These are phyloP conservation scores for Syncephalastrum contaminatum DNA, from an alignment of 371 early-diverging fungal genomes.

Conservation along the genomic window DNA sequence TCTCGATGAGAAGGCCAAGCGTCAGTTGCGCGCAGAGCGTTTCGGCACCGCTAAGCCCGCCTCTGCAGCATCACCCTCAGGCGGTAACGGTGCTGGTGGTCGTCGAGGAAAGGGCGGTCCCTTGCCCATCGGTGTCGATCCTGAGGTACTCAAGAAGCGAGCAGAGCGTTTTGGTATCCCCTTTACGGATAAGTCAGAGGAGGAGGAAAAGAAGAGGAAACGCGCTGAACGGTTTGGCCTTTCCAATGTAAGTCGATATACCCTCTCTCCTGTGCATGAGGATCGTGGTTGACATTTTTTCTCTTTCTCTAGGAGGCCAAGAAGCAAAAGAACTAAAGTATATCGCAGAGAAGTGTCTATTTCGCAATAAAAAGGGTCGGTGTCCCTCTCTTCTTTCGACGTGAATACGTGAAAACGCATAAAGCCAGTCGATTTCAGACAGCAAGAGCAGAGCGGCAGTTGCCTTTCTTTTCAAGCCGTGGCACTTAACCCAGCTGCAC, in stretches of 20 bases:
- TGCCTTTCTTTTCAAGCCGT: too few species aligned
- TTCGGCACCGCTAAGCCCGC: slow-evolving; percentile 24
- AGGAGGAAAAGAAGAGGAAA: slow-evolving; percentile 70
- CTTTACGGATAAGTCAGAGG: slow-evolving; percentile 34
- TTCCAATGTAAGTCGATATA: slow-evolving; percentile 18
- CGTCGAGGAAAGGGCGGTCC: background rate
- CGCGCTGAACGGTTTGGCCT: slow-evolving; percentile 59
- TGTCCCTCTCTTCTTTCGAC: too few species aligned
- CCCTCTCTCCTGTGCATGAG: too few species aligned
- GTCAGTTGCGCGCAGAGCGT: slow-evolving; percentile 43
- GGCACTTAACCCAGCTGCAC: too few species aligned
- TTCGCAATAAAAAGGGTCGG: too few species aligned
- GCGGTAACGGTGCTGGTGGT: background rate
- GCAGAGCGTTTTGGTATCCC: slow-evolving; percentile 52
- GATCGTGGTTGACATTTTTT: too few species aligned
- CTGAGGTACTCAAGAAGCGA: slow-evolving; percentile 50
- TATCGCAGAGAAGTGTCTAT: too few species aligned
- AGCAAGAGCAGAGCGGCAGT: too few species aligned
- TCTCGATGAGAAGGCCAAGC: slow-evolving; percentile 36
- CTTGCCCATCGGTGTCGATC: slow-evolving; percentile 25
- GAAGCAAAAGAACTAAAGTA: too few species aligned
- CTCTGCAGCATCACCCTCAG: slow-evolving; percentile 1
- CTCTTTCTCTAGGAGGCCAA: too few species aligned
- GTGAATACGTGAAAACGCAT: too few species aligned
- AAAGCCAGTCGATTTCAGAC: too few species aligned